Evolutionary conservation across 805 yeast genomes (phyloP).

Genomic region (Yarrowia bubula): DNA sequence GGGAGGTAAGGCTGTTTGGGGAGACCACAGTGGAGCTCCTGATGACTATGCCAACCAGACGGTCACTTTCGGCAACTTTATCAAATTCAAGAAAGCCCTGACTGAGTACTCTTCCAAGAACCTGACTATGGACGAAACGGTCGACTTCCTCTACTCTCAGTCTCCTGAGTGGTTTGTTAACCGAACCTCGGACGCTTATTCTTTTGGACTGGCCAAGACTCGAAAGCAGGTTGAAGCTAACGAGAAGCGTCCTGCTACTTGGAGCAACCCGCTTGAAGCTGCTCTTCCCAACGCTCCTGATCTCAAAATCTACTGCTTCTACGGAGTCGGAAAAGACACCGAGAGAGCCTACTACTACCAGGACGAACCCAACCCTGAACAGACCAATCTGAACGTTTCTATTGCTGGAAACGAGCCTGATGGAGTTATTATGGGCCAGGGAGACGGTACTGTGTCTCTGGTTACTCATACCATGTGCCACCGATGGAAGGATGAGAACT

Average conservation of each 20-base stretch:
- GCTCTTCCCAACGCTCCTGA: constrained; percentile 92
- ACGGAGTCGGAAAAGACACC: constrained; percentile 96
- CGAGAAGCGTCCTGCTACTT: constrained; percentile 69
- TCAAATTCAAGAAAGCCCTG: constrained; percentile 54
- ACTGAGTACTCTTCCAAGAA: constrained; percentile 50
- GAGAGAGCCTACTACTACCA: constrained; percentile 88
- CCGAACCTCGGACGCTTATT: constrained; percentile 67
- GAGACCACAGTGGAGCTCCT: constrained; percentile 63
- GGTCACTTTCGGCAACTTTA: constrained; percentile 68
- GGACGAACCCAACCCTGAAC: constrained; percentile 57
- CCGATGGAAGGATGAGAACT: constrained; percentile 69
- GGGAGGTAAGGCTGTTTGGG: constrained; percentile 93
- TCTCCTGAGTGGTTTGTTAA: constrained; percentile 76
- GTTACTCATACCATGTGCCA: constrained; percentile 89
- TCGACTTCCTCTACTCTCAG: constrained; percentile 60
- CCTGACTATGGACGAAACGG: constrained; percentile 63
- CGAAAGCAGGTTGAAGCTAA: constrained; percentile 59
- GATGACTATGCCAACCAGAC: constrained; percentile 51
- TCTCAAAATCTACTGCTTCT: constrained; percentile 81
- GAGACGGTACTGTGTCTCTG: constrained; percentile 93
- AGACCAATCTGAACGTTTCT: constrained; percentile 60
- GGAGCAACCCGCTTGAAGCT: constrained; percentile 95
- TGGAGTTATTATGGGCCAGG: constrained; percentile 84
- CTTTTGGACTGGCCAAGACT: constrained; percentile 70
- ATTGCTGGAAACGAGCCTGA: constrained; percentile 62